Evolutionary conservation across 495 filamentous ascomycete genomes (phyloP), one percentile per base, ranked within the genome.

Genomic region (Astrothelium subdiscretum): DNA sequence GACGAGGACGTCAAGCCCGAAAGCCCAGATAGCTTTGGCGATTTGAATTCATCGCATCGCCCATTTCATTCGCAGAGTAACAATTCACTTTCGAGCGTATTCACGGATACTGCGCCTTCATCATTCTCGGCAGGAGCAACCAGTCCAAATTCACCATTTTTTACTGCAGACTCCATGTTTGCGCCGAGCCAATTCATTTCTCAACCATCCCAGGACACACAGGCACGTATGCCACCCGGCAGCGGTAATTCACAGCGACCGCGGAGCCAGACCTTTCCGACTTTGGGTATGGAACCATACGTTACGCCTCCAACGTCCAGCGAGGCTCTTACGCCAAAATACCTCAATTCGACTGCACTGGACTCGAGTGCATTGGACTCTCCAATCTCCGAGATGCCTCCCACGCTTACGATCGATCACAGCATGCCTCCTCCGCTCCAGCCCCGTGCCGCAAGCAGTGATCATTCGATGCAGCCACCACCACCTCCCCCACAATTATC

Each of bases 211-310:
- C 38, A 52, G n/a, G 67, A 82, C 22, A 84, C 85, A 63, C 86
- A 87, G 59, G 82, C 79, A 32, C 79, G 84, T 51, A 78, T 87
- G 8, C 81, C 83, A 32, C 77, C 79, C 18, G 77, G 77, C 58
- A 76, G 70, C 58, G 78, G 78, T 64, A 79, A 79, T 61, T 86
- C 85, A 67, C 83, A 88, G 65, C 83, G 92, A 35, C 91, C 89
- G 29, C 84, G 94, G 71, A 95, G 91, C 73, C 91, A 96, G 73
- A 97, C 94, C 0, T 94, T 96, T 60, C 92, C 94, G 29, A 74
- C 87, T 59, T 72, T 77, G 40, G 75, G 67, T 2, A 63, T 85
- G 32, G 88, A 94, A 66, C 80, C 89, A 4, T 86, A 88, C 68
- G 82, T 90, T 67, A 83, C 87, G 44, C 80, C 84, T 60, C 74